Evolutionary conservation across 371 early-diverging fungal species (phyloP), one percentile per base, ranked within the genome.

Genomic region (Mortierella sp.): DNA sequence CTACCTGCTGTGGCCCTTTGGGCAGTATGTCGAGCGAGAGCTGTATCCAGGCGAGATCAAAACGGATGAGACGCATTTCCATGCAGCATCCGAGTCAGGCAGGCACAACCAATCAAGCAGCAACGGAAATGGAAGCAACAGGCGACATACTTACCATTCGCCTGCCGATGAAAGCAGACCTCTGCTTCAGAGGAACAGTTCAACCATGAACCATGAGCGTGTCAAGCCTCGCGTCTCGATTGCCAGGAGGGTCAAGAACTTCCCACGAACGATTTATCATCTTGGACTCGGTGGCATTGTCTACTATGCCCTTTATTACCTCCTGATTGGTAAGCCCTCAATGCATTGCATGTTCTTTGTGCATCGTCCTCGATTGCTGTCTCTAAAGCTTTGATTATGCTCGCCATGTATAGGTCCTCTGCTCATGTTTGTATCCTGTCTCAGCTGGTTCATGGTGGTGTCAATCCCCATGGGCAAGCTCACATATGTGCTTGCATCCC

Each of bases 401-500:
- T 22, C 45, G n/a, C n/a, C n/a, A n/a, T 14, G 7, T 19, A 47
- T 87, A 77, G 92, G 88, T 2, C 98, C 98, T 6, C 51, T 94
- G 17, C 92, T 93, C 31, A 59, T 94, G 17, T 43, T 90, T 4
- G 91, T 92, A 8, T 88, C 93, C 13, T 82, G 86, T 13, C 53
- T 92, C 12, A 93, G 95, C 73, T 95, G 94, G 91, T 89, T 96
- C 65, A 83, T 89, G 45, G 94, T 97, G 40, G 78, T 95, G 27
- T 87, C 94, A 0, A 88, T 98, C 43, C 97, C 98, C 5, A 97
- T 97, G 97, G 94, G 94, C 29, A 95, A 95, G 80, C 84, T 96
- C 21, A 93, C 86, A 34, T 92, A 86, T 61, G 91, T 90, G 19
- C 81, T 96, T 21, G 78, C 85, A 21, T 83, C 86, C 41, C 92